Evolutionary conservation across 2,329 filamentous ascomycete species (phyloP), one percentile per base, ranked within the genome.

Genomic region (Fusarium coicis): DNA sequence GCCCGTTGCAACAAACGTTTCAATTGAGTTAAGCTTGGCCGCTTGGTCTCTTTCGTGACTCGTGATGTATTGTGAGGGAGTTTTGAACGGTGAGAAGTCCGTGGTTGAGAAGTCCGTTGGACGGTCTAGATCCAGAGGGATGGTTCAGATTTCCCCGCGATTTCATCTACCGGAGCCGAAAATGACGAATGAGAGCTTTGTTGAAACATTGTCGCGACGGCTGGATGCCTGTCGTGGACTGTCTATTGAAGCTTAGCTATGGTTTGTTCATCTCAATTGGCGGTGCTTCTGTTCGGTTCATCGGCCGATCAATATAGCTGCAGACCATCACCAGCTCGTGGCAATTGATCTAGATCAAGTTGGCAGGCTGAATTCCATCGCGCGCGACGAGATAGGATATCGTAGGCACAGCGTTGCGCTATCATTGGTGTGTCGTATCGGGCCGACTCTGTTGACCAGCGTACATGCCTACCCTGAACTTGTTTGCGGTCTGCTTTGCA

Each of bases 131-230:
- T 46, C 52, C 26, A 43, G 26, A 36, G 32, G 8, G 2, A n/a
- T 18, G 57, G 57, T 26, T 54, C 18, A 60, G 57, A 42, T 55
- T 63, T 58, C 40, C 59, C 53, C 59, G 34, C 53, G 32, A n/a
- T 58, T 58, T 39, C 28, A 57, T 39, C 32, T 62, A 32, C 49
- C 52, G 49, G 18, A 34, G 52, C n/a, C 26, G 50, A 39, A 7
- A 28, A 30, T 36, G 19, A 30, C 49, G 58, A 61, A 37, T 61
- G 49, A 26, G 11, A 10, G 37, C 7, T 26, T 19, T 36, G n/a
- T 34, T 36, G 40, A 26, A 57, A 10, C n/a, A 8, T 18, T 47
- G 7, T 57, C 23, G 15, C n/a, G 1, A 10, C 30, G 16, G n/a
- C 11, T 3, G 23, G 26, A n/a, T 21, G 32, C n/a, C 23, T 37